Evolutionary conservation across 176 grass and related monocot species (phyloP), one percentile per base, ranked within the genome.

Genomic region (Oryza coarctata): DNA sequence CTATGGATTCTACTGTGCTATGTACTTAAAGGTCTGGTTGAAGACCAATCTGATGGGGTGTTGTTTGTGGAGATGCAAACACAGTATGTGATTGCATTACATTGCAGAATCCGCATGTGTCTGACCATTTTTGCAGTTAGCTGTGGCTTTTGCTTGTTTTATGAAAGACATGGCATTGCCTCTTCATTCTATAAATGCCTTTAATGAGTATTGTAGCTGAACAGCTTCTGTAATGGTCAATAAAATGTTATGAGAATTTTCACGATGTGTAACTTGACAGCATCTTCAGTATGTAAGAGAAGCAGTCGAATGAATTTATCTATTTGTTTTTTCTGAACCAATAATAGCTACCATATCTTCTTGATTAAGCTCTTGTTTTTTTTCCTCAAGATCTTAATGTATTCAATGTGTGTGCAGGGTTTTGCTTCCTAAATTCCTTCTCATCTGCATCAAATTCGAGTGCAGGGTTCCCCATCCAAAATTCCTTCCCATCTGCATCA

Each of bases 401-500:
- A 29, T 36, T 12, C 6, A 89, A 58, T 78, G 25, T 85, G 20
- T 9, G 9, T 83, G 23, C 27, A 82, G 84, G 74, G 13, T 83
- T 90, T n/a, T 55, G 74, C 23, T 68, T 90, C 67, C 61, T 47
- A 18, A 86, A 83, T 73, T 78, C 68, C 68, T 86, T 86, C 17
- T 15, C 38, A 7, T 83, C 67, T 41, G 61, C 74, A 36, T 86
- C 74, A 0, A 55, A 65, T 82, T 62, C 76, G 25, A 20, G 12
- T 83, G 25, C 15, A 82, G 84, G 74, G 13, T 83, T 90, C 18
- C 61, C 79, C 25, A 79, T 86, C 68, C 47, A 39, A 23, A 86
- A 86, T 74, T 79, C 79, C 68, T 86, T 90, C 14, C 29, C 49
- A 5, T 79, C 74, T 41, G 47, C 84, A 49, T 90, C 79, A 0